phyloP scores from a whole-genome alignment of 2,329 filamentous ascomycete genomes.

The Lecanicillium sp. region DNA sequence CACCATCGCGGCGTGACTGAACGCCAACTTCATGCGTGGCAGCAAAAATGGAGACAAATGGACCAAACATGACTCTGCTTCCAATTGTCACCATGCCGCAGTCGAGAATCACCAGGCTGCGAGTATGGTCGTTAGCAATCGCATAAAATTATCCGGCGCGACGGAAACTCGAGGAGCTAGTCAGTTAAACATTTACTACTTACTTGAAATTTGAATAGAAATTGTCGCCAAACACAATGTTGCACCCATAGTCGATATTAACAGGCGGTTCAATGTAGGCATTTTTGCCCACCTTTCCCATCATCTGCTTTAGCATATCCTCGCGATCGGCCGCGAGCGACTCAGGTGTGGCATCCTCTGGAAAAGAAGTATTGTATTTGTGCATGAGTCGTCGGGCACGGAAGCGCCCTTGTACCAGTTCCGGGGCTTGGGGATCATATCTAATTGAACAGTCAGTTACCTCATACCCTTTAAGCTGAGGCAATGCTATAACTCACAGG shows the following conservation, averaged over 20 bases:
- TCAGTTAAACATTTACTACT: too few relatives aligned
- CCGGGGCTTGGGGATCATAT: conserved; percentile 40
- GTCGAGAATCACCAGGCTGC: conserved; percentile 55
- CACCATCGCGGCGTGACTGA: conserved; percentile 34
- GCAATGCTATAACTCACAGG: conserved; percentile 31
- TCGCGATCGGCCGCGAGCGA: conserved; percentile 31
- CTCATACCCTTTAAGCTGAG: background rate
- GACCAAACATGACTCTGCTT: conserved; percentile 61
- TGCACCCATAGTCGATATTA: conserved; percentile 57
- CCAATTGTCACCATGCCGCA: conserved; percentile 65
- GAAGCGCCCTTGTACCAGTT: conserved; percentile 42
- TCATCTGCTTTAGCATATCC: conserved; percentile 37
- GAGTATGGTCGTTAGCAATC: background rate
- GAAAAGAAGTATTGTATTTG: conserved; percentile 50
- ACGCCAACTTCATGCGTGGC: conserved; percentile 64
- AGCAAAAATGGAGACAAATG: conserved; percentile 62
- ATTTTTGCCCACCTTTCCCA: conserved; percentile 42
- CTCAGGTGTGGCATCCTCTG: conserved; percentile 34
- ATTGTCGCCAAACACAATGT: conserved; percentile 51
- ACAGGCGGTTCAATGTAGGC: conserved; percentile 54
- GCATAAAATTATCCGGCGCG: background rate
- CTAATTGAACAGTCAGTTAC: conserved; percentile 20
- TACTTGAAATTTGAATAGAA: conserved; percentile 51
- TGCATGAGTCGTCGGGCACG: conserved; percentile 46
- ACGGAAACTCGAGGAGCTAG: background rate